phyloP scores from a whole-genome alignment of 768 basidiomycete genomes.

The Macrolepiota fuliginosa region DNA sequence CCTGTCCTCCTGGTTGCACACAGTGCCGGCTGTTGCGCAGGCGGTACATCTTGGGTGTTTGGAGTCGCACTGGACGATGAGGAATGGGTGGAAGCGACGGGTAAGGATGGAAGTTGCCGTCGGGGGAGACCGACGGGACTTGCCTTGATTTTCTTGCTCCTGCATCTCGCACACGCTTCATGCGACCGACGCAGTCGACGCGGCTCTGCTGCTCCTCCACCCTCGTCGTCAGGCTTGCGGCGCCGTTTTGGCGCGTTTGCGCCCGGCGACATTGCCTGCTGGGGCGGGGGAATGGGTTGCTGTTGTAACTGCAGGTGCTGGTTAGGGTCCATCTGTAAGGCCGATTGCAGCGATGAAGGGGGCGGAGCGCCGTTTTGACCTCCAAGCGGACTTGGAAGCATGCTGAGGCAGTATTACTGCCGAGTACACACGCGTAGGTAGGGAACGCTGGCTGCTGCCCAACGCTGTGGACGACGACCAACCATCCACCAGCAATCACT shows the following conservation, averaged over 20 bases:
- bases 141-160: slow-evolving; percentile 97
- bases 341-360: slow-evolving; percentile 56
- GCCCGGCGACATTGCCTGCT: slow-evolving; percentile 26
- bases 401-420: slow-evolving; percentile 17
- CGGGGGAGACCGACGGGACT: slow-evolving; percentile 68
- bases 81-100: slow-evolving; percentile 31
- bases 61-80: slow-evolving; percentile 72
- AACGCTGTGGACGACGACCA: slow-evolving; percentile 30
- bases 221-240: slow-evolving; percentile 64
- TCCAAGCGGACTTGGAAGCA: slow-evolving; percentile 34
- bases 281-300: slow-evolving; percentile 27
- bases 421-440: slow-evolving; percentile 10
- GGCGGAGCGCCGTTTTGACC: slow-evolving; percentile 27
- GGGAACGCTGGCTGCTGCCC: slow-evolving; percentile 22
- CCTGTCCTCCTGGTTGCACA: slow-evolving; percentile 86
- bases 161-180: slow-evolving; percentile 90
- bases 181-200: slow-evolving; percentile 84
- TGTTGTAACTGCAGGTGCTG: slow-evolving; percentile 49
- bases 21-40: slow-evolving; percentile 74
- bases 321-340: slow-evolving; percentile 59
- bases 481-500: slow-evolving; percentile 14
- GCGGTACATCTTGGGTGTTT: slow-evolving; percentile 87
- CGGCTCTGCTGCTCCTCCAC: slow-evolving; percentile 59
- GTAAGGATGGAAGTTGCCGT: slow-evolving; percentile 77
- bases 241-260: slow-evolving; percentile 44